phyloP scores from a whole-genome alignment of 129 eudicot species.

The Flaveria sonorensis region DNA sequence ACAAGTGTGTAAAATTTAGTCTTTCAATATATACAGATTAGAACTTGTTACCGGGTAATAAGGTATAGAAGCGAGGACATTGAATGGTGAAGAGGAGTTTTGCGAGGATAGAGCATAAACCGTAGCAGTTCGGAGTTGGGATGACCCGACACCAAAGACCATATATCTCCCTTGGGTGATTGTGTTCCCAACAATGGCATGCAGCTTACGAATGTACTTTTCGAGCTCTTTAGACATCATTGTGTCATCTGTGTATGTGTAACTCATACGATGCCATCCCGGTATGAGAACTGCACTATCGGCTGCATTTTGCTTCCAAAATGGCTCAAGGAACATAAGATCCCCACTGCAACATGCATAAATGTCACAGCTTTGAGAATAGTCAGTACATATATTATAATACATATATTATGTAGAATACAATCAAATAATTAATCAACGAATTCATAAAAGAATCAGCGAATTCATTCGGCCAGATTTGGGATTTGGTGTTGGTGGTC shows the following conservation, averaged over 20 bases:
- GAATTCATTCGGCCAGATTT: no score
- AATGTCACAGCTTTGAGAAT: not conserved
- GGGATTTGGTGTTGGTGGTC: no score
- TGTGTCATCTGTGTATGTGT: slow-evolving; percentile 27
- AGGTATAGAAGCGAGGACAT: slow-evolving; percentile 54
- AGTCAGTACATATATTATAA: no score
- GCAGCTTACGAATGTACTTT: slow-evolving; percentile 52
- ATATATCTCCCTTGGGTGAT: slow-evolving; percentile 52
- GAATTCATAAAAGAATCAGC: no score
- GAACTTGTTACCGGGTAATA: slow-evolving; percentile 52
- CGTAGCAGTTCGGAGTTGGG: slow-evolving; percentile 71
- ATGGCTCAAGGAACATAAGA: slow-evolving; percentile 78
- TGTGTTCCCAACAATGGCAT: slow-evolving; percentile 58
- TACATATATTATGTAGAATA: no score
- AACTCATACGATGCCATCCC: slow-evolving; percentile 92
- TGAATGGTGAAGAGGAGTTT: slow-evolving; percentile 47
- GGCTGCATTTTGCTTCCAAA: slow-evolving; percentile 67
- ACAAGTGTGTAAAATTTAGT: no score
- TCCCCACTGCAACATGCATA: slow-evolving; percentile 59
- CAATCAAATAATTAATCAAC: no score
- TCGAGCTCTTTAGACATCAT: slow-evolving; percentile 48
- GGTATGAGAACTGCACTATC: slow-evolving; percentile 60
- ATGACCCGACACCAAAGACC: slow-evolving; percentile 59
- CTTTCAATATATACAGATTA: not conserved
- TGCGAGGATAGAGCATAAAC: slow-evolving; percentile 60